Base-by-base conservation (phyloP, 805 yeast genomes). In the Wickerhamiella slavikovae region DNA sequence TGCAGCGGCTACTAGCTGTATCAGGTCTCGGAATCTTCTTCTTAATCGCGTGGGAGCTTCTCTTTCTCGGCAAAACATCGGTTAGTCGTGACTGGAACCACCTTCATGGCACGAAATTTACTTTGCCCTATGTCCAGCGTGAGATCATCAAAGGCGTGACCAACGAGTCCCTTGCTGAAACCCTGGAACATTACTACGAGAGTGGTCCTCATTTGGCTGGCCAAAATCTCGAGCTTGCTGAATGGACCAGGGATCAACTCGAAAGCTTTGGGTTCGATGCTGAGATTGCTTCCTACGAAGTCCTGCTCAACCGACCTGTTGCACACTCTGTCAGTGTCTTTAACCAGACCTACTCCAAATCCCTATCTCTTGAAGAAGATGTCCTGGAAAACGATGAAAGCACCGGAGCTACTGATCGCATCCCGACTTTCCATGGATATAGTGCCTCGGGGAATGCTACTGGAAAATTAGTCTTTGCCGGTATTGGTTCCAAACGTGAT, bases 351-450 rank as follows among this genome's bases (percentile, higher is more conserved):
- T 10, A 19, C 4, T n/a, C n/a, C n/a, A 12, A 5, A 9, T 66
- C 59, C 43, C 75, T 85, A 5, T 49, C 65, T 4, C 52, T 67
- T 24, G 57, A 52, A 25, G 73, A 66, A 44, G 71, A 66, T 35
- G 56, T 43, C 12, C 42, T 76, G 29, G 50, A 53, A 28, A 65
- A 64, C 23, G 76, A 69, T 43, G 58, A 63, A 10, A 62, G 66
- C 9, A 51, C 71, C 1, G 41, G 43, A 6, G 44, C 47, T n/a
- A 55, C 56, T 17, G 65, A 60, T 35, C 48, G 59, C 21, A 61
- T 72, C 16, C 83, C 82, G 10, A 70, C 80, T 0, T 77, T 76
- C 54, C 71, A 72, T 44, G 82, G 79, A 1, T 76, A 72, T 42
- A 68, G 78, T 4, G 82, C 77, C 7, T 60, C 64, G 32, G 91